Evolutionary conservation across 805 yeast genomes (phyloP).

Genomic region (Sugiyamaella marilandica): DNA sequence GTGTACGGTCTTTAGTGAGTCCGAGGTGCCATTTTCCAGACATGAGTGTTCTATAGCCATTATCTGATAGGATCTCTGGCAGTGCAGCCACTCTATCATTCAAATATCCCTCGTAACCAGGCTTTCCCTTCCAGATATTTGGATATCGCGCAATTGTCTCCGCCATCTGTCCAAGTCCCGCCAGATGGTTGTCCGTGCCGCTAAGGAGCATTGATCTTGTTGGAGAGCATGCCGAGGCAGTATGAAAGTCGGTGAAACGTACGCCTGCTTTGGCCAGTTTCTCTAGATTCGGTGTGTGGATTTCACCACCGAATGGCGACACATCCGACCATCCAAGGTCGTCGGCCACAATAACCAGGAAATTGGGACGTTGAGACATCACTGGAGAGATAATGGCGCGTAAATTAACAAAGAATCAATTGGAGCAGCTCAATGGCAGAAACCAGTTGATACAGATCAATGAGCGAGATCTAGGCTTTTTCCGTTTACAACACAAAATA

Average conservation of each 20-base stretch:
- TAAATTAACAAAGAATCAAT: no score
- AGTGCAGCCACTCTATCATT: conserved; percentile 49
- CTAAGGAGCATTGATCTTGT: conserved; percentile 57
- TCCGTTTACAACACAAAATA: no score
- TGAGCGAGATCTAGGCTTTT: no score
- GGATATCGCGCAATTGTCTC: conserved; percentile 40
- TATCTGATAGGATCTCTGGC: conserved; percentile 46
- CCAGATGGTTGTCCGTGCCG: conserved; percentile 59
- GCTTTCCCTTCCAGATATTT: conserved; percentile 40
- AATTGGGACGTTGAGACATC: conserved; percentile 38
- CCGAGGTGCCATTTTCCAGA: conserved; percentile 65
- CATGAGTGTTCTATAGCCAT: conserved; percentile 47
- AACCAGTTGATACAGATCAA: no score
- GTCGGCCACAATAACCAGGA: conserved; percentile 54
- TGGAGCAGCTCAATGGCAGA: no score
- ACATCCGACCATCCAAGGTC: conserved; percentile 58
- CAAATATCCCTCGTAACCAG: conserved; percentile 54
- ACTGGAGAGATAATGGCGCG: neutral
- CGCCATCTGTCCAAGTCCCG: conserved; percentile 56
- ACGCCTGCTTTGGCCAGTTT: conserved; percentile 43
- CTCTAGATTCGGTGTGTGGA: conserved; percentile 49
- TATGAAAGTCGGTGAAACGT: conserved; percentile 53
- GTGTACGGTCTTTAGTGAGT: conserved; percentile 43
- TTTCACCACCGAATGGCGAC: conserved; percentile 48
- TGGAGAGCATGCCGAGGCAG: conserved; percentile 63